These are phyloP conservation scores for Tephrocybe sp. DNA, from an alignment of 768 basidiomycete genomes.

Conservation along the genomic window DNA sequence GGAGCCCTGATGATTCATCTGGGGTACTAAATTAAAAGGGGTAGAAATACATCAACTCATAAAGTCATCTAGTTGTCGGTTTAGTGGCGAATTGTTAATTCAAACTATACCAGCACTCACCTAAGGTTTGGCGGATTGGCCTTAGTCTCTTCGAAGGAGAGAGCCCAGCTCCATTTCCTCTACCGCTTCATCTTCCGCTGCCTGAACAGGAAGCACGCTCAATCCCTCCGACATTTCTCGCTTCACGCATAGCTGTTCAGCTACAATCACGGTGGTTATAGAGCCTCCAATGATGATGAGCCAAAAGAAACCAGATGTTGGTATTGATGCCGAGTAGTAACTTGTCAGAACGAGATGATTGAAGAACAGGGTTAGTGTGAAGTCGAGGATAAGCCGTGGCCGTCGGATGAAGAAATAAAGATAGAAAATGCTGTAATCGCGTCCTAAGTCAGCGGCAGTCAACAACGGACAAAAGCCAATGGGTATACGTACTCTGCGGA, in stretches of 20 bases:
- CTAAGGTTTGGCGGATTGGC: constrained; percentile 2
- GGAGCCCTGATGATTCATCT: not conserved
- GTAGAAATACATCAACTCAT: constrained; percentile 15
- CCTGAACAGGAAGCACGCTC: constrained; percentile 45
- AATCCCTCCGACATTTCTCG: constrained; percentile 90
- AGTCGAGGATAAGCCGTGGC: constrained; percentile 94
- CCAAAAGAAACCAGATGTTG: constrained; percentile 95
- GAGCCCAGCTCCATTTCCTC: constrained; percentile 62
- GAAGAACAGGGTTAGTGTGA: constrained; percentile 86
- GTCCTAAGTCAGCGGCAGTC: constrained; percentile 2
- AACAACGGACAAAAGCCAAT: not conserved
- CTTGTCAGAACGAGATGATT: constrained; percentile 93
- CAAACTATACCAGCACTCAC: not conserved
- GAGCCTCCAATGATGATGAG: constrained; percentile 70
- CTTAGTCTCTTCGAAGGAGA: constrained; percentile 40
- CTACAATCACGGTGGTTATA: constrained; percentile 71
- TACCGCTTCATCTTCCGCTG: constrained; percentile 53
- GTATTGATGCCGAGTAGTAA: constrained; percentile 82
- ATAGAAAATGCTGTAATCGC: constrained; percentile 60
- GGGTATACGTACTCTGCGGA: constrained; percentile 73
- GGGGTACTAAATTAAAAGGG: constrained; percentile 4
- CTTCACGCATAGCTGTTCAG: constrained; percentile 90
- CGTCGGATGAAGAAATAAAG: constrained; percentile 86
- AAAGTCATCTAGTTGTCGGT: constrained; percentile 5
- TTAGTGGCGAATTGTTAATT: not conserved